A percentile compares a stretch with the other conserved stretches of the same genome.
Conservation (phyloP, 2,329 filamentous ascomycete genomes). For the Exutisphaerella laricina region DNA sequence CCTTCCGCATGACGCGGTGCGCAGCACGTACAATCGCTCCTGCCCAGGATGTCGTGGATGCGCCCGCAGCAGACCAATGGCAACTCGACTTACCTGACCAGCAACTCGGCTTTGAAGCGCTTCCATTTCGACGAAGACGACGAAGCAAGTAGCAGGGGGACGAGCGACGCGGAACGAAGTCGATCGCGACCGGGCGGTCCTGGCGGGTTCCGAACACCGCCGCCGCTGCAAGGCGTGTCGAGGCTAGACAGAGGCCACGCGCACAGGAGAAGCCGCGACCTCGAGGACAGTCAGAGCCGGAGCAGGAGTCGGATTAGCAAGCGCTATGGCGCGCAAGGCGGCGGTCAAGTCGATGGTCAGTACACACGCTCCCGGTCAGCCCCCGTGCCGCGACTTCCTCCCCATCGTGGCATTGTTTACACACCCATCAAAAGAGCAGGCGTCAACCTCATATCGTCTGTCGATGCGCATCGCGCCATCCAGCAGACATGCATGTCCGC, state of each 20-base stretch:
- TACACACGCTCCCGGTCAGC: conserved; percentile 2
- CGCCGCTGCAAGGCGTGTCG: conserved; percentile 26
- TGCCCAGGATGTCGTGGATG: conserved; percentile 19
- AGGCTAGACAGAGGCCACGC: conserved; percentile 41
- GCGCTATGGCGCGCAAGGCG: conserved; percentile 36
- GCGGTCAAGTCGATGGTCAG: conserved; percentile 40
- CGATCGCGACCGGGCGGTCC: conserved; percentile 36
- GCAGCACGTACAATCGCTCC: conserved; percentile 1
- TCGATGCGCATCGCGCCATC: not conserved
- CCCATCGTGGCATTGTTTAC: no score
- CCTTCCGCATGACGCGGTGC: not conserved
- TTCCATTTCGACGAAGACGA: conserved; percentile 30
- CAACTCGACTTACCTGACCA: conserved; percentile 34
- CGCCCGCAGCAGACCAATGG: conserved; percentile 19
- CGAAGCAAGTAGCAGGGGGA: conserved; percentile 29
- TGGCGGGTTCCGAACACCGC: conserved; percentile 30
- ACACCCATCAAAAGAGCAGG: no score
- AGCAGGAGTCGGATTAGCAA: conserved; percentile 27
- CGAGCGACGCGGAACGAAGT: conserved; percentile 34
- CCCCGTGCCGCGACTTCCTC: not conserved
- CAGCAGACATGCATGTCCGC: not conserved
- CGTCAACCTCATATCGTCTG: not conserved
- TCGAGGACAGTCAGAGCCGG: conserved; percentile 30
- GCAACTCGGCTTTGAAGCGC: conserved; percentile 31
- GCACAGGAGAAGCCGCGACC: conserved; percentile 39